Percentiles rank a stretch among this genome's conserved stretches.
Evolutionary conservation across 305 asterid genomes (phyloP).

Genomic region (Lippia alba): DNA sequence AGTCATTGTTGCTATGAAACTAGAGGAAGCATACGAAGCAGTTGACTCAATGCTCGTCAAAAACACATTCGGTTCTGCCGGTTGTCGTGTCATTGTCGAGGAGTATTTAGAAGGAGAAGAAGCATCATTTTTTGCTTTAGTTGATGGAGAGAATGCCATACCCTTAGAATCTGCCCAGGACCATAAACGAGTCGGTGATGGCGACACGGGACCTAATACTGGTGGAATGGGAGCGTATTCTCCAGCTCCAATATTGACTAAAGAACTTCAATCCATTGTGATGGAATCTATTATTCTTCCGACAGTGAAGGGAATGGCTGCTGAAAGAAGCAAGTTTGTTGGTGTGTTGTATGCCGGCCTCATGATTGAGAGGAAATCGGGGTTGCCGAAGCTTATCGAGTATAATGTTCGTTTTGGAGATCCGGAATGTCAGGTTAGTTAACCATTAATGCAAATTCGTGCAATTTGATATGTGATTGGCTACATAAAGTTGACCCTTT

Average conservation of each 20-base stretch:
- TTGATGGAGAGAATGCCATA: constrained; percentile 93
- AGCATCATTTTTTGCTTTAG: constrained; percentile 92
- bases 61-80: constrained; percentile 83
- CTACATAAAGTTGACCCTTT: too few species aligned
- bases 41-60: constrained; percentile 89
- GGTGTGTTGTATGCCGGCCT: constrained; percentile 96
- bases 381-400: constrained; percentile 91
- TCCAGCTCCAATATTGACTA: constrained; percentile 92
- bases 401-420: constrained; percentile 97
- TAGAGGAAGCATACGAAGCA: constrained; percentile 86
- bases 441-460: neutral
- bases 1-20: constrained; percentile 83
- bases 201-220: constrained; percentile 92
- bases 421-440: constrained; percentile 97
- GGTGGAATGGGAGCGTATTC: constrained; percentile 99
- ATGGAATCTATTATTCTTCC: constrained; percentile 88
- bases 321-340: constrained; percentile 90
- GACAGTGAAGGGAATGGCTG: constrained; percentile 95
- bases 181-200: constrained; percentile 96
- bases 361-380: constrained; percentile 90
- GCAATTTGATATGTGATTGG: neutral
- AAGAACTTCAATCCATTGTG: constrained; percentile 75
- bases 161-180: constrained; percentile 97
- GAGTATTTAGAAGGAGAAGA: constrained; percentile 97
- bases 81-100: constrained; percentile 76